Evolutionary conservation across 306 rosid genomes (phyloP).

Genomic region (Vigna nakashimae): DNA sequence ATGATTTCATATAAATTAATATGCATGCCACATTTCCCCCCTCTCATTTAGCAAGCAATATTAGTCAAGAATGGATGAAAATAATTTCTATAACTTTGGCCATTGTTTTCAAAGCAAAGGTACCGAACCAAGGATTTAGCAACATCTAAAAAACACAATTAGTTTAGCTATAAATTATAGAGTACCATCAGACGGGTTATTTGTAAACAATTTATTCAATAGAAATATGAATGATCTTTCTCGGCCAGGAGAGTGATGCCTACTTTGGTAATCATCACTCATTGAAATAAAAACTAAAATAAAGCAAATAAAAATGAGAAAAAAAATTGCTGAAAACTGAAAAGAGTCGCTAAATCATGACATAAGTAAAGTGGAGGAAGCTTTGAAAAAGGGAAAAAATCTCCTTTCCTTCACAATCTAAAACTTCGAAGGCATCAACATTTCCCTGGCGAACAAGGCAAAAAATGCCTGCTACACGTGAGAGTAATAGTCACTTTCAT

Average conservation of each 20-base stretch:
- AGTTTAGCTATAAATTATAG: conserved; percentile 26
- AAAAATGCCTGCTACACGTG: background rate
- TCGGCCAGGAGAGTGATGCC: background rate
- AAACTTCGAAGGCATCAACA: conserved; percentile 6
- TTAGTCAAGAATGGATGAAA: background rate
- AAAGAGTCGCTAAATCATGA: background rate
- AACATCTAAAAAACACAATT: background rate
- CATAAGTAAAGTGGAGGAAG: conserved; percentile 16
- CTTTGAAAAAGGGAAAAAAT: conserved; percentile 5
- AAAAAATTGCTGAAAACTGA: background rate
- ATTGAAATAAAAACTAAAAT: background rate
- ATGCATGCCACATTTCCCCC: background rate
- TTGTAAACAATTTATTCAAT: conserved; percentile 2
- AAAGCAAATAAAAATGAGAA: background rate
- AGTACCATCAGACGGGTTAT: background rate
- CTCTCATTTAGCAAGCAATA: background rate
- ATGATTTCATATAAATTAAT: conserved; percentile 21
- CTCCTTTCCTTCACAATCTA: background rate
- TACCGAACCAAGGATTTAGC: conserved; percentile 12
- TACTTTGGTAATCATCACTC: conserved; percentile 9
- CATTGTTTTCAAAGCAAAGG: conserved; percentile 8
- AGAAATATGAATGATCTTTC: conserved; percentile 22
- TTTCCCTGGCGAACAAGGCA: conserved; percentile 25
- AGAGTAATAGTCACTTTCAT: background rate
- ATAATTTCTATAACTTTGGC: conserved; percentile 1